Conservation (phyloP, 306 rosid genomes). For the Clitoria ternatea region DNA sequence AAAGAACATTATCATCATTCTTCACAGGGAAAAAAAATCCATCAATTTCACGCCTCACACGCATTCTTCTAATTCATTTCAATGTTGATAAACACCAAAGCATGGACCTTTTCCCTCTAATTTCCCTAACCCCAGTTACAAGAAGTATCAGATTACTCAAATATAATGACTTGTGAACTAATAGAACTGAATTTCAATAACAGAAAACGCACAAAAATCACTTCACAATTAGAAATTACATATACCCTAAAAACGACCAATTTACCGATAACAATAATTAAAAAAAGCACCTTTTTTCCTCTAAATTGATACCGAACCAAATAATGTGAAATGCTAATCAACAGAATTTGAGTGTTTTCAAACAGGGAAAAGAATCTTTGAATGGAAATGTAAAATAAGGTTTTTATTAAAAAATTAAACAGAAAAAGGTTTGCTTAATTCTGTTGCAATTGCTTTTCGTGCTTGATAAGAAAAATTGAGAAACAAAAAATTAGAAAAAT, state of each 20-base stretch:
- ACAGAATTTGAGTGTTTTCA: not conserved
- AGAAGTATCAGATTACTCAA: conserved; percentile 2
- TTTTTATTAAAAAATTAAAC: not conserved
- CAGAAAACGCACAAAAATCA: not conserved
- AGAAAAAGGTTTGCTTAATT: not conserved
- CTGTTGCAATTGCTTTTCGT: conserved; percentile 10
- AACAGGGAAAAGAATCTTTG: conserved; percentile 6
- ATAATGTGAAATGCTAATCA: not conserved
- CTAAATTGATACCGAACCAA: not conserved
- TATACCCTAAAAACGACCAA: conserved; percentile 25
- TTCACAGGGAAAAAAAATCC: conserved; percentile 12
- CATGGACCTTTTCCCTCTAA: not conserved
- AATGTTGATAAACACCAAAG: not conserved
- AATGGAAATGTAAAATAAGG: not conserved
- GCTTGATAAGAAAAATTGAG: conserved; percentile 11
- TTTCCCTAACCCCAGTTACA: not conserved
- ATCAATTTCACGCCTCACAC: conserved; percentile 12
- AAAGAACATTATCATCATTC: not conserved
- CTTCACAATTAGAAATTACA: not conserved
- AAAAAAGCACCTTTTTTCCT: not conserved
- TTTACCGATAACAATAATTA: not conserved
- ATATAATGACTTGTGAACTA: not conserved
- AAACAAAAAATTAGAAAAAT: not conserved
- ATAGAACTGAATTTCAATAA: conserved; percentile 15
- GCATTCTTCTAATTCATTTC: not conserved